Conservation (phyloP, 2,329 filamentous ascomycete species). For the Paraphaeosphaeria minitans region DNA sequence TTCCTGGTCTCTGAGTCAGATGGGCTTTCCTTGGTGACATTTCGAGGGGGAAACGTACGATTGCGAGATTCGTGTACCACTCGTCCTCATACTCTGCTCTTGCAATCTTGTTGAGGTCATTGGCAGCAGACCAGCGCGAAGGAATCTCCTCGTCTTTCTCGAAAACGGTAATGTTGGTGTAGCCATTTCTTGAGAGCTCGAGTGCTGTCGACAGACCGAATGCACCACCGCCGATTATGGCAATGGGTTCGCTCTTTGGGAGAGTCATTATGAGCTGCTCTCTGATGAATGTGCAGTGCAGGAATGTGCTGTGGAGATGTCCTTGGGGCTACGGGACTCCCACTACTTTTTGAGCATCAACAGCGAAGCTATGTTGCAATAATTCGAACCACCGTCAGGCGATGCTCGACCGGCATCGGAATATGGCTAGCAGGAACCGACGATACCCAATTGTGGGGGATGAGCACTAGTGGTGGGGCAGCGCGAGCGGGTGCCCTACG, state of each 20-base stretch:
- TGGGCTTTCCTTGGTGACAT: too few relatives aligned
- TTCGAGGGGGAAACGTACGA: slow-evolving; percentile 48
- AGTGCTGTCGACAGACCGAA: slow-evolving; percentile 40
- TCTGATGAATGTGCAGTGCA: neutral
- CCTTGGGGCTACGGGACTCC: neutral
- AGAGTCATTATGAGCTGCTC: slow-evolving; percentile 21
- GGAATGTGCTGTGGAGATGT: neutral
- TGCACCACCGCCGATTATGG: slow-evolving; percentile 37
- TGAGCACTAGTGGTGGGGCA: slow-evolving; percentile 9
- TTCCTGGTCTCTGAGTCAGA: slow-evolving; percentile 40
- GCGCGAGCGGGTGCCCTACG: neutral
- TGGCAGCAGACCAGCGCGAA: slow-evolving; percentile 59
- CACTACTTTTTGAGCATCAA: neutral
- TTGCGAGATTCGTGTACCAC: slow-evolving; percentile 61
- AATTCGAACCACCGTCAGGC: neutral
- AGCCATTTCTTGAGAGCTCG: slow-evolving; percentile 36
- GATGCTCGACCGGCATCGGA: slow-evolving; percentile 3
- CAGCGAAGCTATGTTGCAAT: neutral
- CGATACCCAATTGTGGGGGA: neutral
- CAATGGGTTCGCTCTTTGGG: slow-evolving; percentile 30
- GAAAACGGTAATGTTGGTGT: slow-evolving; percentile 37
- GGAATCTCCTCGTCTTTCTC: slow-evolving; percentile 49
- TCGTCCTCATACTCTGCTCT: slow-evolving; percentile 63
- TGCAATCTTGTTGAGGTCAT: slow-evolving; percentile 67
- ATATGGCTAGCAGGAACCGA: neutral